Evolutionary conservation across 345 rosid genomes (phyloP), one percentile per base, ranked within the genome.

Genomic region (Murraya paniculata): DNA sequence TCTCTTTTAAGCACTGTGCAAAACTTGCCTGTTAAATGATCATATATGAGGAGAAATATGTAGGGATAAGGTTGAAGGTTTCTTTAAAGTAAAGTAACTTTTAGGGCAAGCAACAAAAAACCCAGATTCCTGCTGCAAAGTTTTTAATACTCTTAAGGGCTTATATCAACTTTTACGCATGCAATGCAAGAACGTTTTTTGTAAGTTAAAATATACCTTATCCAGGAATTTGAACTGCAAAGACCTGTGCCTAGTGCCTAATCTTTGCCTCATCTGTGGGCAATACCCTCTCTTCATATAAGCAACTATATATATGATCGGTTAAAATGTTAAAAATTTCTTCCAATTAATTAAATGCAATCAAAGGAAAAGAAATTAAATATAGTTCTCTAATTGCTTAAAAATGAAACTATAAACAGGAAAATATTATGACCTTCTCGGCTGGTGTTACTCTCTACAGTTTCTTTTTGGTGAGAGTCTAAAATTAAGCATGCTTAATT

Each of bases 31-130:
- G 1, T 48, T 50, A 16, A 0, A 33, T 61, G 48, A 45, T 24
- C 19, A 45, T 64, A 75, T 62, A 75, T 75, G 64, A 19, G 62
- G 5, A 45, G 24, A 2, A 16, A 39, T 27, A 69, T 25, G 0
- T 36, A 8, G 64, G 25, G 48, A 60, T 33, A 33, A 60, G 6
- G 53, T 13, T 36, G 9, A 77, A 25, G 77, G 21, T 82, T 81
- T 64, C 88, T 79, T 89, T 27, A 70, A 81, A 60, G 45, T 30
- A 76, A 72, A 86, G 82, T 74, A 83, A 84, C 84, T 73, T 82
- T 13, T 71, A 53, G 57, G 77, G 35, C 27, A 87, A 85, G 89
- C 48, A 53, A 61, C 35, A 10, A 25, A 4, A 27, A 61, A 9
- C 80, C 77, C 59, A 82, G 72, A 80, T 85, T 84, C 85, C 60